Evolutionary conservation across 768 basidiomycete genomes (phyloP), one percentile per base, ranked within the genome.

Genomic region (Mycena belliarum): DNA sequence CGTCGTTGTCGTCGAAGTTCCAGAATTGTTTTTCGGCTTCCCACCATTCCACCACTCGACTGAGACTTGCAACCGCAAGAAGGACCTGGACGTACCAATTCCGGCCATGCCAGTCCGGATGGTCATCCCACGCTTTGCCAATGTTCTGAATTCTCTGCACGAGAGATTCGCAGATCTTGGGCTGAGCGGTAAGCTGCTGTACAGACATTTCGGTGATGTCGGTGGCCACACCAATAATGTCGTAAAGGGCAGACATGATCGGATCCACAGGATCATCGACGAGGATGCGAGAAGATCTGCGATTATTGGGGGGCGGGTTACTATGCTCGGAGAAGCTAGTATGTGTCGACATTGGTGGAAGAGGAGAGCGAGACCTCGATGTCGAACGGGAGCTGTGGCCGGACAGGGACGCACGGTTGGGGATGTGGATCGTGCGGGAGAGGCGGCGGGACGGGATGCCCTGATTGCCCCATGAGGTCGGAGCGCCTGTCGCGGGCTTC

Each of bases 11-110:
- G 68, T 95, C 91, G 69, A 98, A 98, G 68, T 97, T 97, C 97
- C 97, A 99, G 73, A 99, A 99, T 65, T 95, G 93, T 68, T 95
- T 95, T 77, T 98, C 96, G 12, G 97, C 97, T 73, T 97, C 95
- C 94, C 95, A 98, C 96, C 97, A 99, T 69, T 98, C 97, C 61
- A 98, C 89, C 26, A 98, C 97, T 56, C 96, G 89, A 72, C 89
- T 92, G 61, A 99, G 85, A 67, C 93, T 94, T 29, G 97, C 97
- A 46, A 98, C 88, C 21, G 97, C 96, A 47, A 98, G 86, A 6
- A 98, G 81, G 25, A 98, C 88, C 69, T 96, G 95, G 50, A 98
- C 95, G 73, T 98, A 98, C 97, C 96, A 99, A 57, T 91, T 93
- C 55, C 96, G 82, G 24, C 97, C 95, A 65, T 95, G 93, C 91